Evolutionary conservation across 208 protist species (phyloP), one percentile per base, ranked within the genome.

Genomic region (Wallacemonas sp.): DNA sequence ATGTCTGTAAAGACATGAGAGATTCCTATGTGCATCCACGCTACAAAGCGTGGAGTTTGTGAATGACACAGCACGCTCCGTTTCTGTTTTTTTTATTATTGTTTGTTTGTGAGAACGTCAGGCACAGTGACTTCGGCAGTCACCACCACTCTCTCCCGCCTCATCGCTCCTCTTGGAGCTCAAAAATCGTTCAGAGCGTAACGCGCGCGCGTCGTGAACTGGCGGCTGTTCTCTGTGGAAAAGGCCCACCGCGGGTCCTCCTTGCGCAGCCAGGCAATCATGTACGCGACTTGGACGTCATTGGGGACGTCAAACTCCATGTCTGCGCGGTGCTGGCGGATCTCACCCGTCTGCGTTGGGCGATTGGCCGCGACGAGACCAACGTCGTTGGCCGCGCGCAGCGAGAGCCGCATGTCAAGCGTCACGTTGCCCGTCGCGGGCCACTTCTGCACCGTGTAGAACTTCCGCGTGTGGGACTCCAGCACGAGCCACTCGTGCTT

Each of bases 401-500:
- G 78, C 8, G 92, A 95, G 33, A 79, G 64, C 48, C 87, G 79
- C 60, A 93, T 70, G 65, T 96, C 85, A 77, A 96, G 90, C 39
- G 80, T 67, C 14, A 96, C 83, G 56, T 96, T 87, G 5, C 92
- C 92, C 16, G 76, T 94, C n/a, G 62, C 62, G 23, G 92, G 92
- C 27, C 74, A 87, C 75, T 96, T 96, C 61, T 96, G 92, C 27
- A 96, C 83, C 0, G 81, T 87, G 76, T 94, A 96, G 72, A 87
- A 96, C 29, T 73, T 70, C 17, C 67, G 78, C 27, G 52, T 55
- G 62, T 93, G 80, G 1, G 87, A 94, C 68, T 96, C 88, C 32
- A 96, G 64, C 38, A 96, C 88, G 16, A 96, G 61, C 88, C 92
- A 96, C 69, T 96, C 88, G 58, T 96, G 92, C 47, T 94, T 96